These are phyloP conservation scores for Citrullus colocynthis DNA, from an alignment of 306 rosid species.

Conservation along the genomic window DNA sequence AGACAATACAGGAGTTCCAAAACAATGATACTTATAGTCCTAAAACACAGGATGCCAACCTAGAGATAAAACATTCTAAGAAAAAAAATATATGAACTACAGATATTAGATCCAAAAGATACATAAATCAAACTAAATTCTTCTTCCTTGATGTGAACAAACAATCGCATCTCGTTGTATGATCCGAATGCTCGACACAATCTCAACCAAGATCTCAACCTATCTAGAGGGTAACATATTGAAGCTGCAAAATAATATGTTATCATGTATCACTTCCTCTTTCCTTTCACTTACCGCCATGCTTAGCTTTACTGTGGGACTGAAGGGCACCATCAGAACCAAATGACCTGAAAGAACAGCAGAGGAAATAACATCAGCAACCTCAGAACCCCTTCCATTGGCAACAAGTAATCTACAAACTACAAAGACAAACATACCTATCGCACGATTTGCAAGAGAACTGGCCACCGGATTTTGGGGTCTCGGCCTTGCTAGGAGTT, in stretches of 20 bases:
- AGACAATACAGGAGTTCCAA: background rate
- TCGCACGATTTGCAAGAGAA: constrained; percentile 48
- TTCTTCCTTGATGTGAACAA: background rate
- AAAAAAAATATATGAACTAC: background rate
- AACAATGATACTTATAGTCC: background rate
- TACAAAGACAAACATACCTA: constrained; percentile 28
- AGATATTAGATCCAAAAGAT: background rate
- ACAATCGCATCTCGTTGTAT: background rate
- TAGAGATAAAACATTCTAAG: background rate
- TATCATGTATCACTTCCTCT: background rate
- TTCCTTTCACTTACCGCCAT: constrained; percentile 5
- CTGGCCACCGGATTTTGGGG: constrained; percentile 56
- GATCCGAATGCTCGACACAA: background rate
- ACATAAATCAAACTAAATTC: background rate
- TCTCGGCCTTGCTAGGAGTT: constrained; percentile 28
- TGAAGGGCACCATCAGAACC: constrained; percentile 45
- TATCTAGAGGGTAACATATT: background rate
- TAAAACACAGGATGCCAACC: background rate
- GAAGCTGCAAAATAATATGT: background rate
- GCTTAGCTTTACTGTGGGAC: constrained; percentile 81
- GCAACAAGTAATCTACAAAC: background rate
- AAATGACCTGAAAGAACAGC: constrained; percentile 25
- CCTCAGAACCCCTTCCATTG: background rate
- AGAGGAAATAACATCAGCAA: background rate
- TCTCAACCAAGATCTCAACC: background rate